Base-by-base conservation (phyloP, 768 basidiomycete species). In the Termitomyces sp. region DNA sequence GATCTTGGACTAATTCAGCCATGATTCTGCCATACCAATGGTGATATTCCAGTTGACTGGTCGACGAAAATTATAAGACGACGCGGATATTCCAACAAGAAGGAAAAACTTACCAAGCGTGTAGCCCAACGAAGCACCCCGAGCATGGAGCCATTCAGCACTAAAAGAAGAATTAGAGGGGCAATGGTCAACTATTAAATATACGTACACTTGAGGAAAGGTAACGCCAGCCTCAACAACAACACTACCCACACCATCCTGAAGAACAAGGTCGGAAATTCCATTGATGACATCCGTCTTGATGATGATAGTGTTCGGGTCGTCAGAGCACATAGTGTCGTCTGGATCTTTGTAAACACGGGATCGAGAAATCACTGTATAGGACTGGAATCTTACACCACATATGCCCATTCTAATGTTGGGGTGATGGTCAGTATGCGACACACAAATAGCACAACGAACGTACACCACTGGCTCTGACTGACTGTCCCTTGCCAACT, bases 11-110 rank as follows among this genome's bases (percentile, higher is more conserved):
- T 6, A 16, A 14, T 22, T 4, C 12, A 54, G 4, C 2, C 16
- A 44, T 8, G 16, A 14, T 14, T 20, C 43, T 33, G 16, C 12
- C 61, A 26, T 45, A 71, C 74, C 74, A 48, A 75, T 71, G 16
- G 70, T 73, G 37, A 75, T 75, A 54, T 74, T 75, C 73, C 74
- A 74, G 62, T 73, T 75, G 1, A 75, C 73, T 72, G 30, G 16
- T 40, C 1, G 14, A 33, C 45, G 14, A 43, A 9, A n/a, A 56
- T 49, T 7, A 16, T 57, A 5, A 56, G 45, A 32, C 43, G 18
- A 45, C 14, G 14, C 4, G 13, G 33, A 10, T 2, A 27, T 20
- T 22, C 1, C 18, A 14, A 33, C 5, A 55, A 27, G 20, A 32
- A 40, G 16, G 18, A 13, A 40, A 39, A 12, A 3, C 48, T 36